Base-by-base conservation (phyloP, 1,139 yeast genomes). In the Sugiyamaella sp. region DNA sequence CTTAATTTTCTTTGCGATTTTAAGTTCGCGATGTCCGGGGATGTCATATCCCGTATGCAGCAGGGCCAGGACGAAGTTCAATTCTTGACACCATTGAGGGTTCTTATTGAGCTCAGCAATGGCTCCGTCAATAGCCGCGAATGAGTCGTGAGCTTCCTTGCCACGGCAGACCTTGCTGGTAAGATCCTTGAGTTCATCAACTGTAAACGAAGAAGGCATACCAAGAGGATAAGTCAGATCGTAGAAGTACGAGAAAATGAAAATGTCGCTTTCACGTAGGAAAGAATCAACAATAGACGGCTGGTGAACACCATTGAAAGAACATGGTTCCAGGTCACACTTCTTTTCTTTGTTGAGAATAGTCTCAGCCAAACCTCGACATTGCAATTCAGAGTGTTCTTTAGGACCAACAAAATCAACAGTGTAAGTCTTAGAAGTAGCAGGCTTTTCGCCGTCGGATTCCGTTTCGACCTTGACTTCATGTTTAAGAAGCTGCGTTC, bases 301-400 rank as follows among this genome's bases (percentile, higher is more conserved):
- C 75, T 93, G 99, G 70, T 93, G 95, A 51, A 90, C 86, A 65
- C 99, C 99, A 67, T 91, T 89, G 79, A 93, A 93, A 1, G 98
- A 89, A 72, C 99, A 93, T 50, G 99, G 96, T 57, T 82, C 80
- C 42, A 77, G 67, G 1, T 75, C 69, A 76, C 99, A 93, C 58
- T 78, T 82, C 12, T 80, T 78, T 39, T 90, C 96, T 74, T 91
- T 91, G 72, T 89, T 86, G 69, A 93, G 79, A 32, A 89, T 82
- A 56, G 79, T 71, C 69, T 93, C 98, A 4, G 98, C 90, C 49
- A 93, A 71, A 66, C 77, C 79, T 62, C 97, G 82, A 74, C 99
- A 93, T 71, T 89, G 96, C 46, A 84, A 74, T 6, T 86, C 77
- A 20, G 84, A 80, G 38, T 79, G 71, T n/a, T 84, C 78, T 56